A percentile compares a stretch with the other conserved stretches of the same genome.
Conservation (phyloP, 495 filamentous ascomycete species). For the Diplogelasinospora grovesii region DNA sequence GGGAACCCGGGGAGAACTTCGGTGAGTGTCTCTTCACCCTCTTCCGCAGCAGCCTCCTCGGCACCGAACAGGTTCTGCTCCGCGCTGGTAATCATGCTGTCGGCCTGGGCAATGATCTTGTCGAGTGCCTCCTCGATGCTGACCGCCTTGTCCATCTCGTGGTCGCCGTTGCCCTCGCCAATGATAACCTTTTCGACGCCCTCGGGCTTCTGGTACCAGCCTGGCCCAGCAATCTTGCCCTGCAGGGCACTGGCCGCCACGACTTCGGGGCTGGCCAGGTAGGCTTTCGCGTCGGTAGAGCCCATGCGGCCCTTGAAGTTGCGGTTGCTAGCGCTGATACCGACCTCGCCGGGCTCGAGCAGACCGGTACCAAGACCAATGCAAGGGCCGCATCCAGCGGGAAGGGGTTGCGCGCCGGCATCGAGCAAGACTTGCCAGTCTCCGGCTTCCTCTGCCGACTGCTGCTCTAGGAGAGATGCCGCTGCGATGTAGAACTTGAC, state of each 20-base stretch:
- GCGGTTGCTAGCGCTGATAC: conserved; percentile 82
- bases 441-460: conserved; percentile 68
- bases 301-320: conserved; percentile 97
- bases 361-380: conserved; percentile 85
- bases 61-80: conserved; percentile 22
- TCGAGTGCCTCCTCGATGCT: conserved; percentile 62
- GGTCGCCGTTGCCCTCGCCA: conserved; percentile 63
- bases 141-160: conserved; percentile 52
- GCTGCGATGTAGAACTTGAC: conserved; percentile 91
- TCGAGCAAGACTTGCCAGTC: conserved; percentile 83
- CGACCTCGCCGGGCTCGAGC: conserved; percentile 77
- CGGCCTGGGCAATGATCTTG: conserved; percentile 58
- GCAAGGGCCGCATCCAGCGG: conserved; percentile 80
- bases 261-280: conserved; percentile 84
- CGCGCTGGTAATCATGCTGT: conserved; percentile 51
- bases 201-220: conserved; percentile 67
- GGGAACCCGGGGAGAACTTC: conserved; percentile 67
- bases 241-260: conserved; percentile 81
- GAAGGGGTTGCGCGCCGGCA: conserved; percentile 69
- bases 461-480: conserved; percentile 75
- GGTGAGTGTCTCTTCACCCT: conserved; percentile 35
- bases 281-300: conserved; percentile 71
- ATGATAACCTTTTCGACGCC: conserved; percentile 58
- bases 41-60: conserved; percentile 12
- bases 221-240: conserved; percentile 73